Base-by-base conservation (phyloP, 768 basidiomycete genomes). In the Pisolithus albus region DNA sequence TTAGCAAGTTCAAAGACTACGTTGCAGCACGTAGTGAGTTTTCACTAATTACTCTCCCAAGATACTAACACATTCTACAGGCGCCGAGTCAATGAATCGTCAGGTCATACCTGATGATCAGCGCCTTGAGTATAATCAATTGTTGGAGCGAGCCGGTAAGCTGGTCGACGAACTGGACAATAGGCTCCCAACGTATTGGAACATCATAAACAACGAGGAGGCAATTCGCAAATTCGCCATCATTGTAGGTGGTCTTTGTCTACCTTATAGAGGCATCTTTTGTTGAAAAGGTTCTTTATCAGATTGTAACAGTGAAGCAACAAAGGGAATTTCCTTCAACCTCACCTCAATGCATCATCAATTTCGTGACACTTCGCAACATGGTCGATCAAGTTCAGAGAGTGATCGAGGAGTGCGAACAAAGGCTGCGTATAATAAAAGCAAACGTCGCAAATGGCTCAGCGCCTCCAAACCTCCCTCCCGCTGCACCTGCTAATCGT, bases 121-220 rank as follows among this genome's bases (percentile, higher is more conserved):
- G 52, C 73, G 78, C 41, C 52, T 69, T 40, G 81, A 81, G 49
- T 87, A 77, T 56, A 75, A 72, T 48, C 59, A 61, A 21, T 39
- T 76, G 5, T 68, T 86, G 26, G 81, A 83, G 46, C 71, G 75
- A 34, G 59, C 82, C 15, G 63, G 63, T 60, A 78, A 73, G 46
- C 60, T 70, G 46, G 71, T 72, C 38, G 42, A 45, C 11, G 82
- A 84, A 0, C 64, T 83, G 21, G 80, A 86, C 4, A 42, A 51
- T 34, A 80, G 74, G 56, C 65, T 88, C 15, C 70, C 71, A 3
- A 65, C 79, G 67, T 72, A 76, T 55, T 65, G 68, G 48, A 59
- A 73, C 19, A 62, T 81, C 41, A 58, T 79, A 44, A 77, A 75
- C 60, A 70, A 69, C 38, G 78, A 81, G 11, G 77, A 76, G 0